Evolutionary conservation across 192 early-diverging fungal species (phyloP).

Genomic region (Spizellomyces sp.): DNA sequence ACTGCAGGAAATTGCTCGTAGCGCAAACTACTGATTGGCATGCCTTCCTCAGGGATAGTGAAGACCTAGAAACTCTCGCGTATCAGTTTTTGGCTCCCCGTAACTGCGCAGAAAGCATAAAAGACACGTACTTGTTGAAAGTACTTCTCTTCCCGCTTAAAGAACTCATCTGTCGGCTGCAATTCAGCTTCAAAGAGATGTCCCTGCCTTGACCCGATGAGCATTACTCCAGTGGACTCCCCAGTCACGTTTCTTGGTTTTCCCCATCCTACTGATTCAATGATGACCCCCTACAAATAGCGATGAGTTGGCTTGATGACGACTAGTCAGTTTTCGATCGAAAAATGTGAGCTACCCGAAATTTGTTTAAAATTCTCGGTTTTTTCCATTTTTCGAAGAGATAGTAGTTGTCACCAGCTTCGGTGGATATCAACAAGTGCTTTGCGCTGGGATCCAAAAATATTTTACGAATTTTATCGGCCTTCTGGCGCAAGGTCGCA

Average conservation of each 20-base stretch:
- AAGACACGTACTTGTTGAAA: conserved; percentile 57
- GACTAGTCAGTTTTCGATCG: background rate
- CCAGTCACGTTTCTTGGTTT: conserved; percentile 47
- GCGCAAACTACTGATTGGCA: conserved; percentile 78
- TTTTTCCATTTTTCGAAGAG: conserved; percentile 83
- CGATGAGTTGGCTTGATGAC: background rate
- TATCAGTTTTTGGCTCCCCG: conserved; percentile 26
- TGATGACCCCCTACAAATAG: conserved; percentile 61
- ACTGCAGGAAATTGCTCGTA: conserved; percentile 79
- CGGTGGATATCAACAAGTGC: conserved; percentile 86
- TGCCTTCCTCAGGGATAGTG: conserved; percentile 64
- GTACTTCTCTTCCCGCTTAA: conserved; percentile 81
- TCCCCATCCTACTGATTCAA: conserved; percentile 94
- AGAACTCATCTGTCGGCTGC: conserved; percentile 82
- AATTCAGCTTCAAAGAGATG: conserved; percentile 89
- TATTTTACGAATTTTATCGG: conserved; percentile 66
- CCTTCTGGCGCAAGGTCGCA: conserved; percentile 57
- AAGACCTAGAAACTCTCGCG: conserved; percentile 52
- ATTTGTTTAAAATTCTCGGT: conserved; percentile 73
- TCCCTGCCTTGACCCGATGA: conserved; percentile 83
- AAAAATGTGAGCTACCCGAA: conserved; percentile 57
- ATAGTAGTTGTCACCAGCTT: conserved; percentile 91
- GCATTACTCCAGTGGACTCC: conserved; percentile 77
- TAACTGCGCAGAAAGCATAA: conserved; percentile 13
- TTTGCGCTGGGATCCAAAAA: conserved; percentile 89